Conservation (phyloP, 2,329 filamentous ascomycete species). For the Escovopsis weberi region DNA sequence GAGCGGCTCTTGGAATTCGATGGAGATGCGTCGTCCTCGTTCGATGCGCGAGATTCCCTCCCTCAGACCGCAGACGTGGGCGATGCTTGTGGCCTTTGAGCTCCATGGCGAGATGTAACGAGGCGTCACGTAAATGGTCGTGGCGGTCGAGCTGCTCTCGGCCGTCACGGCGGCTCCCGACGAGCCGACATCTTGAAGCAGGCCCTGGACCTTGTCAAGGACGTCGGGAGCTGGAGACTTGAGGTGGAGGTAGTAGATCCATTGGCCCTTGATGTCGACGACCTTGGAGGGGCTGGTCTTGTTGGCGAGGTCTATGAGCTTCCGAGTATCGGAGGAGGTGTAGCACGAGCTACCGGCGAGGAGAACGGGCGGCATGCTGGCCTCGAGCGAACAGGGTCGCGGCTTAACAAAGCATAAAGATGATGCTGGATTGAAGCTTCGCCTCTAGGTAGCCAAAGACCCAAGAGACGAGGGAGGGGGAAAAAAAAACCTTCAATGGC, state of each 20-base stretch:
- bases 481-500: no score
- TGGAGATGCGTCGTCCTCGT: slow-evolving; percentile 64
- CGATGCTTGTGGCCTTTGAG: slow-evolving; percentile 87
- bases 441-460: no score
- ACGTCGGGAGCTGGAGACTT: slow-evolving; percentile 28
- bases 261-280: slow-evolving; percentile 34
- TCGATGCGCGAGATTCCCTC: slow-evolving; percentile 64
- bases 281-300: slow-evolving; percentile 29
- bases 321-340: slow-evolving; percentile 28
- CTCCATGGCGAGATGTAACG: slow-evolving; percentile 93
- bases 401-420: no score
- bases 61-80: slow-evolving; percentile 75
- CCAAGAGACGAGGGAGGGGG: no score
- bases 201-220: slow-evolving; percentile 31
- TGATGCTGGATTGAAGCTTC: no score
- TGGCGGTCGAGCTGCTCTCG: slow-evolving; percentile 27
- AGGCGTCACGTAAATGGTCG: slow-evolving; percentile 60
- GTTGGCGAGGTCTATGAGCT: slow-evolving; percentile 31
- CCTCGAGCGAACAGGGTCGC: no score
- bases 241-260: slow-evolving; percentile 55
- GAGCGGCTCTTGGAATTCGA: slow-evolving; percentile 38
- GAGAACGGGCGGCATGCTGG: slow-evolving; percentile 17
- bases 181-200: slow-evolving; percentile 27
- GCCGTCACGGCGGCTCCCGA: slow-evolving; percentile 8
- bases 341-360: slow-evolving; percentile 35